Evolutionary conservation across 345 rosid species (phyloP).

Genomic region (Linum usitatissimum): DNA sequence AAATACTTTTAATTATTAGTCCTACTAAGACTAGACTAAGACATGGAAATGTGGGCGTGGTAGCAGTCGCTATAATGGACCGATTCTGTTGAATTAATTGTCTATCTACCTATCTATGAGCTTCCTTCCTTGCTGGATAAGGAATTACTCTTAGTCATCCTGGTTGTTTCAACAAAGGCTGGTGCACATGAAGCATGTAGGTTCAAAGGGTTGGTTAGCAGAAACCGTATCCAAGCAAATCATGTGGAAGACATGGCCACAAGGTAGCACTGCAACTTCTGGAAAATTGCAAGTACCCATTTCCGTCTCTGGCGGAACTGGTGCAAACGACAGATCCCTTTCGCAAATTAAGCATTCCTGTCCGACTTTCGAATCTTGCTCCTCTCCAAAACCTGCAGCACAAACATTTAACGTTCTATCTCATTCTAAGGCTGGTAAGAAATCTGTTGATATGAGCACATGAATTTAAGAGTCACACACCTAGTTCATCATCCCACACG

Average conservation of each 20-base stretch:
- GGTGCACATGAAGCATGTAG: slow-evolving; percentile 30
- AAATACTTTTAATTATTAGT: slow-evolving; percentile 30
- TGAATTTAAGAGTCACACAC: background rate
- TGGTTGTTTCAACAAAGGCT: slow-evolving; percentile 6
- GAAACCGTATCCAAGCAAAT: slow-evolving; percentile 27
- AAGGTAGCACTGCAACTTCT: slow-evolving; percentile 29
- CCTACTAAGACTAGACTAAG: too few species aligned
- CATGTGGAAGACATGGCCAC: slow-evolving; percentile 39
- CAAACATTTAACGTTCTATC: too few species aligned
- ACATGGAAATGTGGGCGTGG: slow-evolving; percentile 18
- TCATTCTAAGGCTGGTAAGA: too few species aligned
- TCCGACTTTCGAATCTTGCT: background rate
- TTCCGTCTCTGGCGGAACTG: slow-evolving; percentile 14
- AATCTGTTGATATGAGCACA: too few species aligned
- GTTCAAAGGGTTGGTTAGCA: slow-evolving; percentile 18
- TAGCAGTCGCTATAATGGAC: too few species aligned
- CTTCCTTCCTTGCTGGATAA: slow-evolving; percentile 3
- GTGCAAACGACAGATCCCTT: slow-evolving; percentile 28
- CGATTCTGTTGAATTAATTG: too few species aligned
- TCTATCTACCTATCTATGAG: background rate
- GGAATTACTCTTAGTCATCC: background rate
- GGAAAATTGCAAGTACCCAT: slow-evolving; percentile 18
- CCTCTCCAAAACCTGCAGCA: background rate
- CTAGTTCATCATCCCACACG: background rate
- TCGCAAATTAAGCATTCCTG: slow-evolving; percentile 28